Conservation (phyloP, 495 filamentous ascomycete genomes). For the Trichoderma asperelloides region DNA sequence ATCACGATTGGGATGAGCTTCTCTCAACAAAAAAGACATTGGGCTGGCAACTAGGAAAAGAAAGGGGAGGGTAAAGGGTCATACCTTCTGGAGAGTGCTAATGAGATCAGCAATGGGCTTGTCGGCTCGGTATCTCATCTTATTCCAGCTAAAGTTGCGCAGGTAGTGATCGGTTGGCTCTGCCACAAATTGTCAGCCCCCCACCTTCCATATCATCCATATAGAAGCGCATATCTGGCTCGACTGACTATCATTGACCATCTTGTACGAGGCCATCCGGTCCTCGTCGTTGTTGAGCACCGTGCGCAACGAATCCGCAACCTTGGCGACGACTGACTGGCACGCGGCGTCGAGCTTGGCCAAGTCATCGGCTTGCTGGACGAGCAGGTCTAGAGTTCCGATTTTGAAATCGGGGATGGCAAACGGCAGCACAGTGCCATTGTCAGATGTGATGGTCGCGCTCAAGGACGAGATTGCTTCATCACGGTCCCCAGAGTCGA, state of each 20-base stretch:
- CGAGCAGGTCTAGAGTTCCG: constrained; percentile 89
- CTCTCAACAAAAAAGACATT: neutral
- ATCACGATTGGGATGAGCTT: neutral
- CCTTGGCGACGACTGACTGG: constrained; percentile 76
- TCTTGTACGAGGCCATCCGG: constrained; percentile 78
- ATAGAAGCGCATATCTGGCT: neutral
- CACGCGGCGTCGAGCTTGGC: constrained; percentile 75
- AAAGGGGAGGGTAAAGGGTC: neutral
- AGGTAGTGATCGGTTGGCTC: constrained; percentile 93
- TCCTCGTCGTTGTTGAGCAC: constrained; percentile 77
- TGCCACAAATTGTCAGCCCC: constrained; percentile 23
- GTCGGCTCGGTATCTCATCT: constrained; percentile 90
- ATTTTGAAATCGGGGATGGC: constrained; percentile 92
- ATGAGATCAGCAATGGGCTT: constrained; percentile 78
- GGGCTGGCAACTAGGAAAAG: neutral
- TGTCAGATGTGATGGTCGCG: constrained; percentile 61
- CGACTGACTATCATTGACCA: constrained; percentile 84
- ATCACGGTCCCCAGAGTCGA: constrained; percentile 58
- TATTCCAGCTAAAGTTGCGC: constrained; percentile 86
- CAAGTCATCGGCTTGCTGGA: constrained; percentile 92
- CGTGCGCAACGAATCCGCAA: constrained; percentile 72
- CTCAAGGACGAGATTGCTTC: constrained; percentile 71
- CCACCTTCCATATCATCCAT: neutral
- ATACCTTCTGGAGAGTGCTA: constrained; percentile 76
- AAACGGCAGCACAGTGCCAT: constrained; percentile 70